A percentile compares a stretch with the other conserved stretches of the same genome.
These are phyloP conservation scores for Mimosa bimucronata DNA, from an alignment of 306 rosid genomes.

Conservation along the genomic window DNA sequence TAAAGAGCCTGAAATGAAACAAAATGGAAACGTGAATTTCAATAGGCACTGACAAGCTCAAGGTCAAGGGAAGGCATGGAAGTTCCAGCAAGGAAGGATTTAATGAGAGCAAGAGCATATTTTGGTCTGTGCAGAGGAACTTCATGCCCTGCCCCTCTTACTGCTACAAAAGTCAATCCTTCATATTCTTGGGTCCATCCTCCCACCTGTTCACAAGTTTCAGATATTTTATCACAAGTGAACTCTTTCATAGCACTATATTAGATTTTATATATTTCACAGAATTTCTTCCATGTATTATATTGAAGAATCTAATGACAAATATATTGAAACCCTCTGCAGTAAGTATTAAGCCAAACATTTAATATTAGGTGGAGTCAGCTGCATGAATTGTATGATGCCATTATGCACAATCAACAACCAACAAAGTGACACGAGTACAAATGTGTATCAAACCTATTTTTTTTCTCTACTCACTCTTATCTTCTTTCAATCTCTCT, in stretches of 20 bases:
- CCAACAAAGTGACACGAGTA: neutral
- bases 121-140: constrained; percentile 91
- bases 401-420: too few relatives aligned
- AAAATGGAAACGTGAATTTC: constrained; percentile 22
- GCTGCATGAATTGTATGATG: too few relatives aligned
- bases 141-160: constrained; percentile 97
- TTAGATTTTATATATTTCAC: neutral
- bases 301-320: neutral
- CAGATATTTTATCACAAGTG: neutral
- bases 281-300: neutral
- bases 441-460: neutral
- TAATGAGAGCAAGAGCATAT: constrained; percentile 67
- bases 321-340: neutral
- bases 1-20: neutral
- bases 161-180: constrained; percentile 78
- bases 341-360: neutral
- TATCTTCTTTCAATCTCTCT: too few relatives aligned
- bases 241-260: neutral
- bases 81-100: constrained; percentile 71
- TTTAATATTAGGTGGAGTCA: neutral
- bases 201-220: constrained; percentile 67
- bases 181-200: constrained; percentile 93
- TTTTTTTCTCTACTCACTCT: neutral
- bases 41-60: constrained; percentile 42
- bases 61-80: constrained; percentile 55